Base-by-base conservation (phyloP, 1,139 yeast species). In the Yamadazyma buinensis region DNA sequence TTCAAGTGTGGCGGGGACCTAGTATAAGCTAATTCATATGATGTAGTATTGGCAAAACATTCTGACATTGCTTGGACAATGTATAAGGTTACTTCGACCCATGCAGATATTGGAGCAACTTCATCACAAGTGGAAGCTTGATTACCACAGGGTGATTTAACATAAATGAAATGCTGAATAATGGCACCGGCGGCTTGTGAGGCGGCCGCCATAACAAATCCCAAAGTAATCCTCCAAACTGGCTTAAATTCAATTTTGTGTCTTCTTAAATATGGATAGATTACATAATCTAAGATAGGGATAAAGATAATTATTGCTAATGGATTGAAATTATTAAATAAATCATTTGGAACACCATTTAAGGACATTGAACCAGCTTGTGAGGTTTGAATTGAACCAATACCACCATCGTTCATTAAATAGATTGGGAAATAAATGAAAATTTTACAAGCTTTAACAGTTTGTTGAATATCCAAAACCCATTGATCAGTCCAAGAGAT, bases 311-410 rank as follows among this genome's bases (percentile, higher is more conserved):
- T 75, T 41, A 81, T 76, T 15, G 85, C 75, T 44, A 82, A 64
- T 23, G 87, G 83, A 52, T 81, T 81, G 56, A 82, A 77, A 44
- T 78, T 80, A 54, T 71, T 75, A 55, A 80, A 74, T 51, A 81
- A 67, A 64, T 80, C 88, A 49, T 81, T 81, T 43, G 88, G 88
- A 42, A 81, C 75, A 37, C 86, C 85, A 34, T 77, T 67, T 21
- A 79, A 67, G 21, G 73, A 62, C 84, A 81, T 76, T 22, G 82
- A 71, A 37, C 80, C 81, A 30, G 85, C 80, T 51, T 79, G 84
- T 7, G 80, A 76, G 38, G 75, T 77, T 54, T 77, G 78, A 35
- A 77, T 68, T 38, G 77, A 66, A 32, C 82, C 79, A 57, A 80
- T 67, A 54, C 84, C 85, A 50, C 77, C 76, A 55, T 81, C 85